phyloP scores from a whole-genome alignment of 768 basidiomycete species.

The Tricholoma saponaceum region DNA sequence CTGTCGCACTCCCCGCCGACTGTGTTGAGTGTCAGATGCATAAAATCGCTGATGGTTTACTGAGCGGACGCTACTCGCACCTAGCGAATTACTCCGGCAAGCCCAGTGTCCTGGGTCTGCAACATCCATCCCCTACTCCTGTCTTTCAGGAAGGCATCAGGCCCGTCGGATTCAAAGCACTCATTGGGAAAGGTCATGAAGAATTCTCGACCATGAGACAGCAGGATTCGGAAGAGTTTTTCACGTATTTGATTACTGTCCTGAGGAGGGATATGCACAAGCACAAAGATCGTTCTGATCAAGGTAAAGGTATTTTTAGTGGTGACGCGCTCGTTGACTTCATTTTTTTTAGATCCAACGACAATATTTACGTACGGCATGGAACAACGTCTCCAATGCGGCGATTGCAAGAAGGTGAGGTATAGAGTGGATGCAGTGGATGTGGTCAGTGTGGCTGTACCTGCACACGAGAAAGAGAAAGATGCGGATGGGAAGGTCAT shows the following conservation, averaged over 20 bases:
- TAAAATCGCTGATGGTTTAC: constrained; percentile 88
- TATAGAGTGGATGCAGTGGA: constrained; percentile 79
- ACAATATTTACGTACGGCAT: constrained; percentile 73
- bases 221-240: constrained; percentile 96
- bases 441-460: constrained; percentile 75
- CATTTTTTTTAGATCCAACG: constrained; percentile 53
- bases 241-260: constrained; percentile 72
- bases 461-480: constrained; percentile 33
- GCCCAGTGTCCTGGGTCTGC: constrained; percentile 6
- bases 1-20: constrained; percentile 64
- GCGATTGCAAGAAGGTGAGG: constrained; percentile 71
- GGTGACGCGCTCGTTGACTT: neutral
- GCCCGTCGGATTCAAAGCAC: constrained; percentile 80
- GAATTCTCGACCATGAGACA: constrained; percentile 97
- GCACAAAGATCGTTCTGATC: constrained; percentile 31
- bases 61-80: constrained; percentile 87
- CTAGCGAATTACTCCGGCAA: constrained; percentile 36
- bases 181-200: constrained; percentile 88
- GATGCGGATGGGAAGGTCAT: constrained; percentile 53
- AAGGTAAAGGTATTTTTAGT: constrained; percentile 17
- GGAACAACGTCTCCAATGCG: constrained; percentile 87
- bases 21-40: constrained; percentile 96
- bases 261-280: constrained; percentile 65
- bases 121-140: constrained; percentile 33
- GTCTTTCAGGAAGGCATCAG: constrained; percentile 83